phyloP scores from a whole-genome alignment of 495 filamentous ascomycete species.

The Hyaloscypha finlandica region DNA sequence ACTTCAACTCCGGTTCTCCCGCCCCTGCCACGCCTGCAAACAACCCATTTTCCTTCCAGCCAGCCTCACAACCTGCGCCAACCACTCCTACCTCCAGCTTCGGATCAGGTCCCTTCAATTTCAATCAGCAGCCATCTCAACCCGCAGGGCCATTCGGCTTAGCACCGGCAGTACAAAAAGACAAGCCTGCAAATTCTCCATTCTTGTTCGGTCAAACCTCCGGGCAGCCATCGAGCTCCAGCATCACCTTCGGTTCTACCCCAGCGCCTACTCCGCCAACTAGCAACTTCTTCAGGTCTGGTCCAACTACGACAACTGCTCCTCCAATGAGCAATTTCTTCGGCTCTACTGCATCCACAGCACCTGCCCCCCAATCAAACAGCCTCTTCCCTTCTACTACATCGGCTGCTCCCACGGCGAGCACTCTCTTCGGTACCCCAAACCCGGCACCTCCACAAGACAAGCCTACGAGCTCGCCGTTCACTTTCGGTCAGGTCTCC shows the following conservation, averaged over 20 bases:
- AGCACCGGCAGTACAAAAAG: conserved; percentile 11
- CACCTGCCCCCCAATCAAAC: conserved; percentile 1
- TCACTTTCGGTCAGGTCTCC: neutral
- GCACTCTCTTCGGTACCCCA: neutral
- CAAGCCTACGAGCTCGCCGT: neutral
- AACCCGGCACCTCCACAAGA: neutral
- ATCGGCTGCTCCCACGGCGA: neutral
- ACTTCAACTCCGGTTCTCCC: conserved; percentile 16
- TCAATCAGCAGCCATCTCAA: conserved; percentile 9
- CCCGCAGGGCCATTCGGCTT: conserved; percentile 19
- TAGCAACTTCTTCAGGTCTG: conserved; percentile 17
- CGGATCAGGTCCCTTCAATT: conserved; percentile 7
- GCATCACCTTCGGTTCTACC: conserved; percentile 18
- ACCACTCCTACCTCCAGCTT: conserved; percentile 5
- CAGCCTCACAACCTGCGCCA: conserved; percentile 14
- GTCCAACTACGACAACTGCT: conserved; percentile 9
- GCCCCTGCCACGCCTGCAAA: conserved; percentile 18
- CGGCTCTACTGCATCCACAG: conserved; percentile 7
- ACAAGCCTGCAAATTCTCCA: conserved; percentile 15
- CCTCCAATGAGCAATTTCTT: conserved; percentile 15
- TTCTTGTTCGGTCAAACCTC: conserved; percentile 22
- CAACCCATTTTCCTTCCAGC: conserved; percentile 19
- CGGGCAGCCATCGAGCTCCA: conserved; percentile 7
- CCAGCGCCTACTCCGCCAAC: conserved; percentile 4
- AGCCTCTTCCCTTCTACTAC: conserved; percentile 6